Conservation (phyloP, 305 asterid species). For the Fraxinus sp. region DNA sequence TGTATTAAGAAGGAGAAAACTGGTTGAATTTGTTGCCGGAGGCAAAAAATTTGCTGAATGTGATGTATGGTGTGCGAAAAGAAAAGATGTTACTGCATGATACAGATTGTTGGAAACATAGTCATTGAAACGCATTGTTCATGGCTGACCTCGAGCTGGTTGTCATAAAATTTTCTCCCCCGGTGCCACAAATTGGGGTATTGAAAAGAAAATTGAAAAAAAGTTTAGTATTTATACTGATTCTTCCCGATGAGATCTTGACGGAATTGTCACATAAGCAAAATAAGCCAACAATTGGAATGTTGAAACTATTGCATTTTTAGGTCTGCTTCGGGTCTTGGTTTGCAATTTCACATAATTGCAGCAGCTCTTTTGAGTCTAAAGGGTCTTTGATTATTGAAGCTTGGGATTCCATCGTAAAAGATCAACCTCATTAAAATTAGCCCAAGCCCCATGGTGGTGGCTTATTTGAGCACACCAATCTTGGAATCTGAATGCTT, state of each 20-base stretch:
- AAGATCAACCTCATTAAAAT: background rate
- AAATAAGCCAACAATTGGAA: background rate
- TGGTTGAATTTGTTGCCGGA: background rate
- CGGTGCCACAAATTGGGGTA: background rate
- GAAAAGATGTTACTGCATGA: background rate
- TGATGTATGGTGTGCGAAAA: background rate
- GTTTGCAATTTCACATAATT: background rate
- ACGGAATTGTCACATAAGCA: background rate
- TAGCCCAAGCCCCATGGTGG: background rate
- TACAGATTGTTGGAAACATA: background rate
- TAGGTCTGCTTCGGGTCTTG: background rate
- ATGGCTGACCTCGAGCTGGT: slow-evolving; percentile 2
- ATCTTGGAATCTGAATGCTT: background rate
- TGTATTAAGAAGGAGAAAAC: background rate
- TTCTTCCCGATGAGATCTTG: background rate
- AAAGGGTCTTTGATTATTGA: background rate
- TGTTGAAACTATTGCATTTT: background rate
- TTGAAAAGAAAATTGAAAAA: background rate
- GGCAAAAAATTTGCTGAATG: background rate
- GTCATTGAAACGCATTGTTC: background rate
- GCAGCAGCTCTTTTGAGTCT: background rate
- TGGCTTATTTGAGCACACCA: background rate
- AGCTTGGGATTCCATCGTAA: background rate
- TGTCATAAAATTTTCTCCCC: background rate
- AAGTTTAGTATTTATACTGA: background rate